Evolutionary conservation across 805 yeast species (phyloP), one percentile per base, ranked within the genome.

Genomic region (Nakazawaea ishiwadae): DNA sequence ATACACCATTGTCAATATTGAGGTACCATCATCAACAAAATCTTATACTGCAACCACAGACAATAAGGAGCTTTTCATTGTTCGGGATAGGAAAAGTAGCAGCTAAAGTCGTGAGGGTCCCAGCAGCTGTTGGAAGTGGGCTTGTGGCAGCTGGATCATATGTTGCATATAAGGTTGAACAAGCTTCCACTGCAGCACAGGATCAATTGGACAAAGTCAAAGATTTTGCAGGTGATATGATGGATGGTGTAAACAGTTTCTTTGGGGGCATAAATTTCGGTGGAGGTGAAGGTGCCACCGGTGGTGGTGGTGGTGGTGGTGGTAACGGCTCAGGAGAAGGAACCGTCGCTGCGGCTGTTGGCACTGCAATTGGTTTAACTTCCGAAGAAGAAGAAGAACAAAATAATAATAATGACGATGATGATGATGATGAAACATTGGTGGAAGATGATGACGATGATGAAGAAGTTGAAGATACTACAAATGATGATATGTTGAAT

Each of bases 71-170:
- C 14, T 55, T 65, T 38, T 59, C 67, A 2, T 45, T 66, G 16
- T 52, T 69, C 24, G 60, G 73, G 1, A 43, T 71, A 11, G 81
- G 82, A 18, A 80, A 74, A 55, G 59, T 80, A 0, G 63, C 82
- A 4, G 73, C 75, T 1, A 74, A 73, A 41, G 69, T 73, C 1
- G 67, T 77, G 1, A 75, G 73, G 48, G 59, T 83, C 2, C 96
- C 97, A 0, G 91, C 88, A 0, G 82, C 82, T 47, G 65, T 89
- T 0, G 98, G 97, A 2, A 90, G 95, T 6, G 89, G 96, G 0
- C 62, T 89, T 27, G 96, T 95, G 2, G 98, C 97, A 9, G 96
- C 95, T 6, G 95, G 96, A 0, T 83, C 96, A 2, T 93, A 89
- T 56, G 81, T 91, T 37, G 88, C 90, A 15, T 90, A 90, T 60